Conservation (phyloP, 2,329 filamentous ascomycete genomes). For the Fusarium cicatricum region DNA sequence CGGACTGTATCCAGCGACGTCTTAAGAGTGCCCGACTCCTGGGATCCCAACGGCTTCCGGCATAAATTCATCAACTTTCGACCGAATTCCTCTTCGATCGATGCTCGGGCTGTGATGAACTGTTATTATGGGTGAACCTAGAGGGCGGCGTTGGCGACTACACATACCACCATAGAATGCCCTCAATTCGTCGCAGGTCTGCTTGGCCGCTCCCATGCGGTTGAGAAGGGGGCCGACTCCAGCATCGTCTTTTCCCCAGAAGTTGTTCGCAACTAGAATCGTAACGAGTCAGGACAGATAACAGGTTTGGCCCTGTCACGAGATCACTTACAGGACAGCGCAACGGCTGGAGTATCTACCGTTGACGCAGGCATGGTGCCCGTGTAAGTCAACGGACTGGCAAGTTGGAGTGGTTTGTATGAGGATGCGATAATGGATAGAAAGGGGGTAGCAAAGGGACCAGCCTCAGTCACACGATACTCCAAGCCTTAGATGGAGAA, state of each 20-base stretch:
- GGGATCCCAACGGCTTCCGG: slow-evolving; percentile 87
- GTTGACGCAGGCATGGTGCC: slow-evolving; percentile 67
- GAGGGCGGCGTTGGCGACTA: neutral
- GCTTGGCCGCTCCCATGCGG: slow-evolving; percentile 94
- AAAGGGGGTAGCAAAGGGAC: slow-evolving; percentile 26
- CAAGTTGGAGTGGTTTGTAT: slow-evolving; percentile 5
- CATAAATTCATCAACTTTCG: slow-evolving; percentile 86
- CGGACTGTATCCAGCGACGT: slow-evolving; percentile 87
- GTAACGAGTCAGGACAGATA: slow-evolving; percentile 25
- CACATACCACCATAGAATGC: slow-evolving; percentile 82
- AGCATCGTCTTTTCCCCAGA: slow-evolving; percentile 99
- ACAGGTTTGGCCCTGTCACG: neutral
- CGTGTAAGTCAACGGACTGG: slow-evolving; percentile 15
- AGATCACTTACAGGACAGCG: slow-evolving; percentile 68
- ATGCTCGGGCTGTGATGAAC: slow-evolving; percentile 72
- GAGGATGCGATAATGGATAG: slow-evolving; percentile 3
- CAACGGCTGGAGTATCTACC: slow-evolving; percentile 69
- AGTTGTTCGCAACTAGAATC: slow-evolving; percentile 90
- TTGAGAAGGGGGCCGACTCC: slow-evolving; percentile 90
- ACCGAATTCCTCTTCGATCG: slow-evolving; percentile 96
- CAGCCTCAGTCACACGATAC: slow-evolving; percentile 33
- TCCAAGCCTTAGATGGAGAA: slow-evolving; percentile 30
- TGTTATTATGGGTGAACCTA: neutral
- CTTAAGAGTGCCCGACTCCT: slow-evolving; percentile 84
- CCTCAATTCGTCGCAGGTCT: slow-evolving; percentile 92